Conservation (phyloP, 2,329 filamentous ascomycete genomes). For the Albifimbria verrucaria region DNA sequence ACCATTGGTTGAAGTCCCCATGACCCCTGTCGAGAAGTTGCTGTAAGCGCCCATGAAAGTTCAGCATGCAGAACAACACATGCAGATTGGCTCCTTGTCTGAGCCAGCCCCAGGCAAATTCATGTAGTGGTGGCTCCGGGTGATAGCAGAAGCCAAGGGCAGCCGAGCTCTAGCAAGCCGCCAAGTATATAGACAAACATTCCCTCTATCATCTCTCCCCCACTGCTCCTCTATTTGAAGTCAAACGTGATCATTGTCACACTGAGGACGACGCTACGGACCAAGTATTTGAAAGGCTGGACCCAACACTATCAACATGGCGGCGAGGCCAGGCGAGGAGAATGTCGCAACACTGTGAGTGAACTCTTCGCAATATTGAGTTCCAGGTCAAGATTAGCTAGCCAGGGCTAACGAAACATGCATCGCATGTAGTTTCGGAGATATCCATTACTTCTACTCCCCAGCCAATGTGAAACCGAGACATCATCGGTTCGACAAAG, state of each 20-base stretch:
- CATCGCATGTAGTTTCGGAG: conserved; percentile 67
- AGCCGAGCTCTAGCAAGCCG: neutral
- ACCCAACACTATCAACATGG: conserved; percentile 31
- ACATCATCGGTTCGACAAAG: conserved; percentile 79
- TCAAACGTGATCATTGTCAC: too few species aligned
- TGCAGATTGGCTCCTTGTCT: conserved; percentile 17
- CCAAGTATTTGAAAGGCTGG: neutral
- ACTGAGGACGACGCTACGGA: neutral
- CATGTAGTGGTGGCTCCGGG: conserved; percentile 16
- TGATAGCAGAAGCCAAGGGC: conserved; percentile 4
- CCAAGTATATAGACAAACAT: neutral
- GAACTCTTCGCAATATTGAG: too few species aligned
- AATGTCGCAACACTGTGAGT: conserved; percentile 50
- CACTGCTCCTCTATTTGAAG: conserved; percentile 1
- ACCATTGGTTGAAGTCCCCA: too few species aligned
- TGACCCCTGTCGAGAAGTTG: conserved; percentile 19
- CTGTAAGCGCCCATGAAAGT: conserved; percentile 27
- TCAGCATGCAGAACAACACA: conserved; percentile 15
- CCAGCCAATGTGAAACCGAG: conserved; percentile 63
- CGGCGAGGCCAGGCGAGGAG: conserved; percentile 45
- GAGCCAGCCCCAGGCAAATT: neutral
- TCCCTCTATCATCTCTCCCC: conserved; percentile 2
- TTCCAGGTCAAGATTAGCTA: neutral
- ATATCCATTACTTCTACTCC: conserved; percentile 76
- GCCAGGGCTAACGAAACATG: conserved; percentile 4